These are phyloP conservation scores for Penicillium sp. DNA, from an alignment of 2,329 filamentous ascomycete species.

Conservation along the genomic window DNA sequence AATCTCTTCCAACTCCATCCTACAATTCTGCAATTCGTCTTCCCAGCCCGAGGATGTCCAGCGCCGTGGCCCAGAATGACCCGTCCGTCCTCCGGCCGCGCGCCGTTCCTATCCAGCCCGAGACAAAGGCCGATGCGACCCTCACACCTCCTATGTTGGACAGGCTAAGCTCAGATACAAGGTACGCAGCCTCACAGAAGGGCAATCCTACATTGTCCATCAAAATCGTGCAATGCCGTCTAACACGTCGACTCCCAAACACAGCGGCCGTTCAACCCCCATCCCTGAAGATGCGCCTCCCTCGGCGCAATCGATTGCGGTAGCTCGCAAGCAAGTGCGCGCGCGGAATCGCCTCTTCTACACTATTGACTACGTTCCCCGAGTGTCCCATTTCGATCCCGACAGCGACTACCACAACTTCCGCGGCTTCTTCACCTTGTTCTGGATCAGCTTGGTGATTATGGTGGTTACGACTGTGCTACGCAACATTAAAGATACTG, in stretches of 20 bases:
- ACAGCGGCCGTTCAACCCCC: slow-evolving; percentile 79
- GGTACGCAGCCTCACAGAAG: slow-evolving; percentile 26
- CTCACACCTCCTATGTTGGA: slow-evolving; percentile 30
- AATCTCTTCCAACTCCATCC: slow-evolving; percentile 6
- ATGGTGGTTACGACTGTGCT: slow-evolving; percentile 96
- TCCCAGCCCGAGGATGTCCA: slow-evolving; percentile 33
- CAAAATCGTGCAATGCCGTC: slow-evolving; percentile 4
- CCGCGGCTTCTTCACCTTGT: slow-evolving; percentile 94
- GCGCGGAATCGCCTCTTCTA: slow-evolving; percentile 86
- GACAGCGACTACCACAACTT: slow-evolving; percentile 91
- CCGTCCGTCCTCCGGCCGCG: slow-evolving; percentile 37
- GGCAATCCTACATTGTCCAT: neutral
- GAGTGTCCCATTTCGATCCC: slow-evolving; percentile 94
- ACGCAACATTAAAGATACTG: slow-evolving; percentile 91
- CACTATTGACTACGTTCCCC: slow-evolving; percentile 84
- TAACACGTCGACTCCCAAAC: neutral
- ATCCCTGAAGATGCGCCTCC: slow-evolving; percentile 89
- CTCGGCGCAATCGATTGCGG: slow-evolving; percentile 82
- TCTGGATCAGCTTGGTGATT: slow-evolving; percentile 95
- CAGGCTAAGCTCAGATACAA: slow-evolving; percentile 37
- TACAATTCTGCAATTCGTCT: slow-evolving; percentile 9
- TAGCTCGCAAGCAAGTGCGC: slow-evolving; percentile 78
- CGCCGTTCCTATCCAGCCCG: slow-evolving; percentile 30
- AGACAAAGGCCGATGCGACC: slow-evolving; percentile 24
- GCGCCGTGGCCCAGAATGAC: slow-evolving; percentile 30